phyloP scores from a whole-genome alignment of 345 rosid genomes.

The Linum trigynum region DNA sequence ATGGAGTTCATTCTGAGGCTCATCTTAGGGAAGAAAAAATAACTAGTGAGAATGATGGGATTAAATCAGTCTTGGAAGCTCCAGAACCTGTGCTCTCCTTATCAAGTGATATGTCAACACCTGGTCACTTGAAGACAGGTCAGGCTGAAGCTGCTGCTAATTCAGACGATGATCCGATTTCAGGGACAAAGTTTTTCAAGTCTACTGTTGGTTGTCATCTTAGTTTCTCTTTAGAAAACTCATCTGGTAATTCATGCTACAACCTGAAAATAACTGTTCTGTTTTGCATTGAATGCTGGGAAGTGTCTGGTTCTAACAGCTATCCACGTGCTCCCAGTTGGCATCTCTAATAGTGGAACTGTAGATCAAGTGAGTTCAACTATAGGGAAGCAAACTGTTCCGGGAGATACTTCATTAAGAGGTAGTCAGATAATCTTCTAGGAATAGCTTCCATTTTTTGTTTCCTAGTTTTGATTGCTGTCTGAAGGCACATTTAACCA shows the following conservation, averaged over 20 bases:
- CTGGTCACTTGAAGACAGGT: constrained; percentile 23
- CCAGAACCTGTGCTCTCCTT: constrained; percentile 37
- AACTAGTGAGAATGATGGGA: constrained; percentile 25
- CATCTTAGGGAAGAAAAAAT: constrained; percentile 19
- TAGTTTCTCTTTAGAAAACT: constrained; percentile 35
- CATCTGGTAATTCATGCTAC: constrained; percentile 21
- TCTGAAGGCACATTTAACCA: constrained; percentile 5
- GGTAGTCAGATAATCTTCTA: constrained; percentile 21
- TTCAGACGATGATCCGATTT: constrained; percentile 18
- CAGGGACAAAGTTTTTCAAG: constrained; percentile 20
- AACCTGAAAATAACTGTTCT: background rate
- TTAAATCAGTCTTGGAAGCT: constrained; percentile 24
- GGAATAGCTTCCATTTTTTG: constrained; percentile 4
- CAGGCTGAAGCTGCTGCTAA: constrained; percentile 18
- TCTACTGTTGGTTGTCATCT: constrained; percentile 32
- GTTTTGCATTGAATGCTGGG: background rate
- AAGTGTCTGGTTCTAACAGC: constrained; percentile 4
- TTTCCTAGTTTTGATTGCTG: constrained; percentile 1
- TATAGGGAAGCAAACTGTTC: constrained; percentile 21
- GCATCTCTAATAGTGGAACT: constrained; percentile 20
- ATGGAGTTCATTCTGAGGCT: constrained; percentile 25
- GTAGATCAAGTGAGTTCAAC: constrained; percentile 19
- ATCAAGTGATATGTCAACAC: constrained; percentile 29
- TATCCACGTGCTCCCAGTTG: constrained; percentile 23
- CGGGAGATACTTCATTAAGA: constrained; percentile 19